Conservation (phyloP, 1,139 yeast genomes). For the Trichomonascaceae sp. region DNA sequence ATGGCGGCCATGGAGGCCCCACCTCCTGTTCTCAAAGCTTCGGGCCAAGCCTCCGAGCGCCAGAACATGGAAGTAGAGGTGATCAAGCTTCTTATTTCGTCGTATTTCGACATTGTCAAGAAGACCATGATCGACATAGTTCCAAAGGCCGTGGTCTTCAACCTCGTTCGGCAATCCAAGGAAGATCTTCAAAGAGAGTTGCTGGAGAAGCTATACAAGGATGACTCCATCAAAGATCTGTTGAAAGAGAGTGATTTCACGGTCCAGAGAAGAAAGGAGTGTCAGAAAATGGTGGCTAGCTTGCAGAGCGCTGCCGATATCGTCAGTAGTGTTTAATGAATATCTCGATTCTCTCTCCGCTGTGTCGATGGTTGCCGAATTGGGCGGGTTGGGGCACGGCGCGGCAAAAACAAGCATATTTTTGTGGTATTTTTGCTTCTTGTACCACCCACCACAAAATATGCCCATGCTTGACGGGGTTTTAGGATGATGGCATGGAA, state of each 20-base stretch:
- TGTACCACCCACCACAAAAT: conserved; percentile 1
- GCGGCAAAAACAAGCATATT: background rate
- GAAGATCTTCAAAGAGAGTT: conserved; percentile 83
- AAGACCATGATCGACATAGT: conserved; percentile 86
- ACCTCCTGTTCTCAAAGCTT: conserved; percentile 87
- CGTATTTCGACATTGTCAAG: conserved; percentile 86
- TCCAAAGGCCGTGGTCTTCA: conserved; percentile 92
- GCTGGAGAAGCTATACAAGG: conserved; percentile 72
- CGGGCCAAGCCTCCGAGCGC: conserved; percentile 89
- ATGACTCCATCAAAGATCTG: conserved; percentile 59
- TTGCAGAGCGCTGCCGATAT: conserved; percentile 81
- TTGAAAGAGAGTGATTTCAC: conserved; percentile 89
- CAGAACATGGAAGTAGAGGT: conserved; percentile 96
- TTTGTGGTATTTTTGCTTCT: conserved; percentile 1
- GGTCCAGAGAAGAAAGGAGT: conserved; percentile 89
- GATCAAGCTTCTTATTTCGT: conserved; percentile 76
- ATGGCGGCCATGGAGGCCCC: conserved; percentile 96
- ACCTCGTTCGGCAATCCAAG: conserved; percentile 72
- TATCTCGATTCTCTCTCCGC: too few relatives aligned
- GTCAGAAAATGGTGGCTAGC: conserved; percentile 88
- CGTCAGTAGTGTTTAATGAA: conserved; percentile 61
- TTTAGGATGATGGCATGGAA: too few relatives aligned
- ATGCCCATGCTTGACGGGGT: conserved; percentile 1
- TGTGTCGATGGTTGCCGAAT: too few relatives aligned
- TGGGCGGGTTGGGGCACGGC: background rate